Base-by-base conservation (phyloP, 2,329 filamentous ascomycete species). In the Teratosphaeria zuluensis region DNA sequence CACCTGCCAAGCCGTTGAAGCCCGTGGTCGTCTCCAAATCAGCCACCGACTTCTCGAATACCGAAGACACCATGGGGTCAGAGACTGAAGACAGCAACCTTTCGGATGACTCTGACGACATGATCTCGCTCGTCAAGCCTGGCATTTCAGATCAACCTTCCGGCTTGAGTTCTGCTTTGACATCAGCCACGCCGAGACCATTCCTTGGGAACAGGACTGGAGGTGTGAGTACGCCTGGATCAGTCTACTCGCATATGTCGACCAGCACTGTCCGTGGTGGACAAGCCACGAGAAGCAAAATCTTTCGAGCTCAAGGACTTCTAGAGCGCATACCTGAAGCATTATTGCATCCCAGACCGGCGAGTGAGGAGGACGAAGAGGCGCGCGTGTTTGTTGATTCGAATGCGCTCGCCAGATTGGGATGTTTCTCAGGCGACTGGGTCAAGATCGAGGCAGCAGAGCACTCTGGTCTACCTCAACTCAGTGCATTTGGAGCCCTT, bases 341-440 rank as follows among this genome's bases (percentile, higher is more conserved):
- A 51, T 75, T 95, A 1, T 77, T 99, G 1, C 88, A 97, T 64
- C 94, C 94, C 0, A 92, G 88, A 64, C 92, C 94, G 2, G 73
- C 80, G 0, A 83, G 85, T 30, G 91, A 96, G 61, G 94, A 99
- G 61, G 91, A 96, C 64, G 88, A 95, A 66, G 84, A 87, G 65
- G 86, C 90, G 1, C 85, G 94, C 54, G 82, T 97, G 1, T 99
- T 92, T 68, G 92, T 99, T 4, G 91, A 96, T 66, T 87, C 95
- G 7, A 86, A 84, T 59, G 89, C 90, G 1, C 75, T 99, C 21
- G 87, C 90, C 14, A 91, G 92, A 65, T 87, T 99, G 57, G 92
- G 92, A 16, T 97, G 92, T 73, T 99, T 99, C 70, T 97, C 92
- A 0, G 94, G 94, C 32, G 94, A 99, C 70, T 99, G 94, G 94